Base-by-base conservation (phyloP, 768 basidiomycete genomes). In the Cyclocybe cylindracea region DNA sequence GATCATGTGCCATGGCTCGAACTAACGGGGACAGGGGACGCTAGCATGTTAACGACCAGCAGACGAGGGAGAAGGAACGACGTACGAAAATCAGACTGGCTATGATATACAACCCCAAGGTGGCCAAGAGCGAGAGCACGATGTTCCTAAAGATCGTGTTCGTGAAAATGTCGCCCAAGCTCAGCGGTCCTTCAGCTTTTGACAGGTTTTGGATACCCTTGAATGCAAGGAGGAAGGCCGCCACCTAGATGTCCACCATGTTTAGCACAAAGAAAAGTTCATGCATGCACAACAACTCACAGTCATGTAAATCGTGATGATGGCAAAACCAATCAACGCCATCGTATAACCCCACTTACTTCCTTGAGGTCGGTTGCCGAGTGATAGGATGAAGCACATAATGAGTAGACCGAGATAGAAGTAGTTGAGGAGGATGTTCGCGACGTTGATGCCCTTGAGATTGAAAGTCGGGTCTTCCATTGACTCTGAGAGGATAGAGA, bases 1-100 rank as follows among this genome's bases (percentile, higher is more conserved):
- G 62, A 99, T 78, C 93, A 99, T 91, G 67, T 99, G 97, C 93
- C 94, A 97, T 2, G 96, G 96, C 59, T 98, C 94, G 60, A 97
- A 86, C 86, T 96, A n/a, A n/a, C n/a, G n/a, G n/a, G n/a, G n/a
- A n/a, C n/a, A n/a, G n/a, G n/a, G n/a, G n/a, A n/a, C n/a, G n/a
- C n/a, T n/a, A n/a, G n/a, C n/a, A n/a, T n/a, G n/a, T n/a, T n/a
- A n/a, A n/a, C n/a, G n/a, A n/a, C n/a, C n/a, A n/a, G n/a, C n/a
- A 46, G 39, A 5, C 36, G 10, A 38, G 29, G 34, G 8, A 36
- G 18, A 39, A 54, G 36, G 33, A n/a, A 54, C 32, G 7, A 82
- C 94, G 62, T 63, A 94, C 91, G 71, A 94, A 94, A 43, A 95
- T 78, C 8, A 98, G 58, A 3, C 87, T 91, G 0, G 95, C 79